These are phyloP conservation scores for Pleurotus djamor DNA, from an alignment of 768 basidiomycete species.

Conservation along the genomic window DNA sequence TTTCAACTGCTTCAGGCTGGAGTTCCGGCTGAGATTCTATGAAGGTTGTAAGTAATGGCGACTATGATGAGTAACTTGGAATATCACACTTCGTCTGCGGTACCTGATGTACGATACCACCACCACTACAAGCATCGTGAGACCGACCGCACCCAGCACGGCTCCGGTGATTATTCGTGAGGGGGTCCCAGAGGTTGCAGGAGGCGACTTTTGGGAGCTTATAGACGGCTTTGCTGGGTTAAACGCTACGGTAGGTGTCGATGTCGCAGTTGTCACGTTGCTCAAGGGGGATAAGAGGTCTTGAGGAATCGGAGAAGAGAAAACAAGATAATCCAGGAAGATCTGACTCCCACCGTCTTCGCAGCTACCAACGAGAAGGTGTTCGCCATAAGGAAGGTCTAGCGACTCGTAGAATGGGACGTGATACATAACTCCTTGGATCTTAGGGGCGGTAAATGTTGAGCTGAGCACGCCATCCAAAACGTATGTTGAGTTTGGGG, in stretches of 20 bases:
- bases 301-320: background rate
- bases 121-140: too few species aligned
- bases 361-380: background rate
- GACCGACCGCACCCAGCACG: too few species aligned
- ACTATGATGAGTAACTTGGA: too few species aligned
- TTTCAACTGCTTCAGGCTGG: too few species aligned
- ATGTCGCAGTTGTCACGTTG: background rate
- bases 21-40: too few species aligned
- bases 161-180: too few species aligned
- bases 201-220: too few species aligned
- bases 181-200: too few species aligned
- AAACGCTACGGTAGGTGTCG: background rate
- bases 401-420: background rate
- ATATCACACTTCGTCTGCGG: too few species aligned
- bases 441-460: constrained; percentile 2
- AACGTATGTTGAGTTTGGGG: constrained; percentile 11
- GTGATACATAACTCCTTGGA: background rate
- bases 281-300: background rate
- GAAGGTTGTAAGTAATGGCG: too few species aligned
- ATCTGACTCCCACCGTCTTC: background rate
- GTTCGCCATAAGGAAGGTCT: background rate
- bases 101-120: too few species aligned
- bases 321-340: background rate
- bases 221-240: background rate
- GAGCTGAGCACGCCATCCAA: constrained; percentile 9